Evolutionary conservation across 2,329 filamentous ascomycete species (phyloP).

Genomic region (Nakataea oryzae): DNA sequence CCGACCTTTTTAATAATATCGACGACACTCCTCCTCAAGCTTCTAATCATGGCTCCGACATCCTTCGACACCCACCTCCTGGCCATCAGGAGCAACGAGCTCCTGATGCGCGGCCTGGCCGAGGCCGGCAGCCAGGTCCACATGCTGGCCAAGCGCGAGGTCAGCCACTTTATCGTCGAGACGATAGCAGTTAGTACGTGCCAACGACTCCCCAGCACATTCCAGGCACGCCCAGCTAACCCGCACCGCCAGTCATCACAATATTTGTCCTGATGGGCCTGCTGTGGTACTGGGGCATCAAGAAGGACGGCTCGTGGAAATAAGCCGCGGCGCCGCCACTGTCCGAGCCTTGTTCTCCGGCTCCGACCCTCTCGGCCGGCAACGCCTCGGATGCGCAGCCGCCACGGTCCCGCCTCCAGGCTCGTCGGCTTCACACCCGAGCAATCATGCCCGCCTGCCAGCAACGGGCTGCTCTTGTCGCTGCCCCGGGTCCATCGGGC

Average conservation of each 20-base stretch:
- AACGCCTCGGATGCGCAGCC: no score
- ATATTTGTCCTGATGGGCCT: background rate
- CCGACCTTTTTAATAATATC: background rate
- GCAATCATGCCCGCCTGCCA: background rate
- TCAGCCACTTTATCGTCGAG: background rate
- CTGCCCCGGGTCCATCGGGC: no score
- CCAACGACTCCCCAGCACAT: no score
- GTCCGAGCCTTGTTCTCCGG: background rate
- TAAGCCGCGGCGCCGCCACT: background rate
- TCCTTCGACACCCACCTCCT: background rate
- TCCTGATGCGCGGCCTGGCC: background rate
- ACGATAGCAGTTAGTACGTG: background rate
- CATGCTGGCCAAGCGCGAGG: background rate
- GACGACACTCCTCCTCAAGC: background rate
- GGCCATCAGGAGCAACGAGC: background rate
- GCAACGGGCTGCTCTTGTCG: background rate
- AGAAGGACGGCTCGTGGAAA: conserved; percentile 3
- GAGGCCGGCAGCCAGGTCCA: background rate
- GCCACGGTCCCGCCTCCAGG: no score
- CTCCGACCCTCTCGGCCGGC: background rate
- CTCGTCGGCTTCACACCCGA: fast-evolving
- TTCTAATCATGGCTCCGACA: background rate
- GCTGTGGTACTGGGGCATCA: conserved; percentile 1
- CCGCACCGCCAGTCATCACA: background rate
- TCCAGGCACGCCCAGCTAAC: background rate